Percentiles rank a stretch among this genome's conserved stretches.
Evolutionary conservation across 495 filamentous ascomycete species (phyloP).

Genomic region (Acidomyces sp.): DNA sequence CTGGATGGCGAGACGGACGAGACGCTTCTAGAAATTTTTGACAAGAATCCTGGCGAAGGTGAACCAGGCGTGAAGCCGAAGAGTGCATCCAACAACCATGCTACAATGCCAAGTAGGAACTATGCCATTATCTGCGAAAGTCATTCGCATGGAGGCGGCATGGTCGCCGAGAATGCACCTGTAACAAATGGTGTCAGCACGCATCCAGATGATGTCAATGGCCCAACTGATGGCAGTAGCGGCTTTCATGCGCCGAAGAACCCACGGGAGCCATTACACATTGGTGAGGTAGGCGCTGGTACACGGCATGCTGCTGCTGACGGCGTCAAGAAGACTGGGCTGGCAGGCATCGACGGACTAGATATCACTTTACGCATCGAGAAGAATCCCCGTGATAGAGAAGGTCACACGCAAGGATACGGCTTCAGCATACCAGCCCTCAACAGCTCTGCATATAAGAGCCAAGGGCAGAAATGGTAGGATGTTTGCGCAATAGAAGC

Average conservation of each 20-base stretch:
- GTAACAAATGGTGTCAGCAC: constrained; percentile 1
- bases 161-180: too few relatives aligned
- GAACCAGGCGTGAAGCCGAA: constrained; percentile 35
- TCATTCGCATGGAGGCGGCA: constrained; percentile 10
- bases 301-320: constrained; percentile 27
- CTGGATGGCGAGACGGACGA: constrained; percentile 76
- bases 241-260: constrained; percentile 12
- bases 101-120: constrained; percentile 85
- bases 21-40: constrained; percentile 74
- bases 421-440: constrained; percentile 30
- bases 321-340: constrained; percentile 22
- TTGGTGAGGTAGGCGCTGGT: constrained; percentile 27
- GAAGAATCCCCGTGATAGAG: constrained; percentile 23
- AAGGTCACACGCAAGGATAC: constrained; percentile 30
- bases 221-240: not conserved
- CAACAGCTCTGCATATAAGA: constrained; percentile 17
- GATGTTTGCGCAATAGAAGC: too few relatives aligned
- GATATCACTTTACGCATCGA: constrained; percentile 30
- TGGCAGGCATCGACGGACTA: constrained; percentile 27
- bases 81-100: constrained; percentile 55
- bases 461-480: constrained; percentile 18
- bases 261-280: constrained; percentile 26
- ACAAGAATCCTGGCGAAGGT: constrained; percentile 61
- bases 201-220: constrained; percentile 3
- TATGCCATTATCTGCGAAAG: constrained; percentile 68